These are phyloP conservation scores for Ogataea methanolica DNA, from an alignment of 805 yeast species.

Conservation along the genomic window DNA sequence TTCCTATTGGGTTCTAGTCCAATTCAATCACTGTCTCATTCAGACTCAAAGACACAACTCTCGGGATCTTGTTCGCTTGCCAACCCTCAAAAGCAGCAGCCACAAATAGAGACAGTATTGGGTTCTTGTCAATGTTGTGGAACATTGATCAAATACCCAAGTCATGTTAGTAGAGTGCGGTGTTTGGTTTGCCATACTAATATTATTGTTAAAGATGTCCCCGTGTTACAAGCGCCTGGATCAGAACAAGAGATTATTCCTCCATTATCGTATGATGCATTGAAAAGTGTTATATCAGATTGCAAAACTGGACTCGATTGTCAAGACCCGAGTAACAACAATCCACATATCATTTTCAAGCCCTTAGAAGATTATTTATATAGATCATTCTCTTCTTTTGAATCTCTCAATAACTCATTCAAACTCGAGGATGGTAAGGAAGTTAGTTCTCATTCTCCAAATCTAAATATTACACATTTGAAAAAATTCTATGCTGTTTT, in stretches of 20 bases:
- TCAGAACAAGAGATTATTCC: conserved; percentile 5
- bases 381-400: conserved; percentile 42
- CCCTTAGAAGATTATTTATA: conserved; percentile 48
- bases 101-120: conserved; percentile 1
- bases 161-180: conserved; percentile 36
- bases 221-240: neutral
- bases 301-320: conserved; percentile 25
- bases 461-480: conserved; percentile 47
- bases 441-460: conserved; percentile 37
- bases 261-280: conserved; percentile 27
- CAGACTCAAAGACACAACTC: neutral
- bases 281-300: conserved; percentile 31
- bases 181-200: conserved; percentile 61
- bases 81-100: neutral
- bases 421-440: conserved; percentile 23
- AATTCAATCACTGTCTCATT: neutral
- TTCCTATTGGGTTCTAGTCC: too few relatives aligned
- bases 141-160: conserved; percentile 36
- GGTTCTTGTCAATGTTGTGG: conserved; percentile 45
- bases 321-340: conserved; percentile 1
- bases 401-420: conserved; percentile 54
- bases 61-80: neutral
- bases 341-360: conserved; percentile 30
- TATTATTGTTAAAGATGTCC: conserved; percentile 3
- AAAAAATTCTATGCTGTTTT: conserved; percentile 42